Evolutionary conservation across 1,284 basidiomycete species (phyloP), one percentile per base, ranked within the genome.

Genomic region (Malassezia yamatoensis): DNA sequence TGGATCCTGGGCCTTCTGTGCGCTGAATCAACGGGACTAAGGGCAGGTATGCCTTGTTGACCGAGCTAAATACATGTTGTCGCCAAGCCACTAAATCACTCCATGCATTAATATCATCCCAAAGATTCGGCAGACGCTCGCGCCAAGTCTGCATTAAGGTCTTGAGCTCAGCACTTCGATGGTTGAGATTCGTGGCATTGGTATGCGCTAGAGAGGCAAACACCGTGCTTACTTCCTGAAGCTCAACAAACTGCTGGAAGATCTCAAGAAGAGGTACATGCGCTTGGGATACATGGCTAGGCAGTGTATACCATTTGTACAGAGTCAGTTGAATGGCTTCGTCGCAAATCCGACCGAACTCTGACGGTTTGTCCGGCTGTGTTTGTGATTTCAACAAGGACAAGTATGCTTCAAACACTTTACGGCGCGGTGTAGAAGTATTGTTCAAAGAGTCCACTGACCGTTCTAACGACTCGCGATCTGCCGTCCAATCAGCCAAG

Each of bases 51-150:
- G 88, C 84, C 72, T 88, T 88, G 75, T 98, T 99, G 78, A 99
- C 94, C n/a, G 90, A 87, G 64, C 86, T 83, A 76, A 84, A 84
- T 58, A 84, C 81, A 67, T 83, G 96, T 77, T 96, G 91, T 53
- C 94, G 81, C 94, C 94, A 98, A 15, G 91, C 90, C 8, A 98
- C 89, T 11, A 99, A 80, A 75, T 99, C 94, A 64, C 88, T 91
- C 94, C 94, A 99, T 52, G 96, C 87, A 66, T 88, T 91, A 77
- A 99, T 96, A 75, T 98, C 94, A 74, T 99, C 94, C 77, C 90
- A 90, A 59, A 87, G 80, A 75, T 96, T 96, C 1, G 94, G 94
- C 21, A 99, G 79, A 35, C 94, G 84, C 74, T 99, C 94, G 57
- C 94, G 83, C 94, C 94, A 99, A 0, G 91, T 74, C 54, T 71